Evolutionary conservation across 495 filamentous ascomycete genomes (phyloP), one percentile per base, ranked within the genome.

Genomic region (Achaetomiella virescens): DNA sequence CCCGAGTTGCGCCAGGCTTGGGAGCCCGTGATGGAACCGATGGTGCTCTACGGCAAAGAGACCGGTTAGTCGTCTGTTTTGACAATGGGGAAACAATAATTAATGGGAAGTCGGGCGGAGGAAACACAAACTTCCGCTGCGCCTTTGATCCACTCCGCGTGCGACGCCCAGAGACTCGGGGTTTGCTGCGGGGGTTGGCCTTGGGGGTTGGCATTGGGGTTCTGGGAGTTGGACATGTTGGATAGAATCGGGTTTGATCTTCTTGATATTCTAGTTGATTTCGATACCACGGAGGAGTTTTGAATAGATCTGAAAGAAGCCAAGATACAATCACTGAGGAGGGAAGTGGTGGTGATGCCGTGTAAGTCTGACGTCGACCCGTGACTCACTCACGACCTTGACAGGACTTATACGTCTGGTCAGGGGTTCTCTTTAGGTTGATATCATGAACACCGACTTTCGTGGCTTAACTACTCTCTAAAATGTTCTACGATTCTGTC

Each of bases 61-160:
- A 37, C 6, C 29, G 14, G 11, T 2, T 35, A 36, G 33, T 42
- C n/a, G n/a, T 14, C n/a, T n/a, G 45, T 12, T 6, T 9, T 1
- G 29, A 11, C 9, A 21, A 15, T 7, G 31, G 3, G 29, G 6
- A 8, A 22, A 5, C 9, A 5, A 31, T 4, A 18, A 20, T 10
- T 3, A 24, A 42, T 21, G 43, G 14, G 24, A 14, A 20, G 31
- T 7, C 2, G 35, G 22, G 22, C 1, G 14, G 11, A 59, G 59
- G 48, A 6, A n/a, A n/a, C n/a, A n/a, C n/a, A n/a, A n/a, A 77
- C 75, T 66, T 78, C 74, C n/a, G 72, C 62, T 6, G 69, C 70
- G 36, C 75, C 75, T 46, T 78, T 77, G 54, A 76, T 65, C 46
- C 74, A 78, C 56, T 77, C 72, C 24, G 69, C 73, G 36, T 77